Base-by-base conservation (phyloP, 2,329 filamentous ascomycete genomes). In the Trichoderma arundinaceum region DNA sequence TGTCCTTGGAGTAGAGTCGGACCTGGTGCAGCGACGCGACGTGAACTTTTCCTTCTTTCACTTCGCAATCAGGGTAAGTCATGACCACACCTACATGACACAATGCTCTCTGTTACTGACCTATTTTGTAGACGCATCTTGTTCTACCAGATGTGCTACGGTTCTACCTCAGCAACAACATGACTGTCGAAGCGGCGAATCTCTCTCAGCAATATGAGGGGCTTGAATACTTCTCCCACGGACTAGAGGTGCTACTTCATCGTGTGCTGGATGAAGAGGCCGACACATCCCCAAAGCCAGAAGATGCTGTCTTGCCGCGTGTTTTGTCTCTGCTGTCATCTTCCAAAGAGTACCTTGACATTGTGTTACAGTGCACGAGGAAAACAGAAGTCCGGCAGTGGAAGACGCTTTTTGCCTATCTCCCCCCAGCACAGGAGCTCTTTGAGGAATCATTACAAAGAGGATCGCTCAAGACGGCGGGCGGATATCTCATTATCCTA, bases 371-470 rank as follows among this genome's bases (percentile, higher is more conserved):
- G 78, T 99, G 95, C 78, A 97, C 95, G 1, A 90, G 95, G 63
- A 99, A 99, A 78, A 99, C 95, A 0, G 95, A 99, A 75, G 88
- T 97, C 7, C 88, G 94, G 44, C 96, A 92, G 64, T 99, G 95
- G 95, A 89, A 91, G 67, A 97, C 95, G 0, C 83, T 99, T 1
- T 99, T 99, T 76, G 88, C 89, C 4, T 93, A 97, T 72, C 83
- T 99, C 1, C 95, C 95, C 0, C 92, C 94, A 1, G 92, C 94
- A 4, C 90, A 93, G 72, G 91, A 95, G 71, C 84, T 99, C 0
- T 99, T 99, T 72, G 94, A 99, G 76, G 92, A 97, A 76, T 94
- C 93, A 4, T 81, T 99, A 9, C 88, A 90, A 69, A 87, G 92
- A 64, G 93, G 92, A 3, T 92, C 90, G 4, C 82, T 99, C 57